These are phyloP conservation scores for Venturia asperata DNA, from an alignment of 2,329 filamentous ascomycete species.

Conservation along the genomic window DNA sequence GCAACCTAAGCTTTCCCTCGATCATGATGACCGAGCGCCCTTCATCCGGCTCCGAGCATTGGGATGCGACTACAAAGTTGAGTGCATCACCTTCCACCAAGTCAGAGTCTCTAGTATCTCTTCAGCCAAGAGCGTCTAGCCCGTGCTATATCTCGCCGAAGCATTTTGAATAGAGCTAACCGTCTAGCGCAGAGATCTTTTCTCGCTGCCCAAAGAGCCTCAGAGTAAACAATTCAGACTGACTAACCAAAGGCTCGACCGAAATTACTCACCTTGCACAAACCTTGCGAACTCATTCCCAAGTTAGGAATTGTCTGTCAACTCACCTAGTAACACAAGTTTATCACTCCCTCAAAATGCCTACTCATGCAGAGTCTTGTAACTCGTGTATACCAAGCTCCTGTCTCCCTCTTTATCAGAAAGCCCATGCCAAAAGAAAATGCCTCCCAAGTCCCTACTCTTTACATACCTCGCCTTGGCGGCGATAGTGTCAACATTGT, in stretches of 20 bases:
- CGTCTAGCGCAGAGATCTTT: background rate
- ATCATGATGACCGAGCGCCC: too few species aligned
- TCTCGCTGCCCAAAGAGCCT: background rate
- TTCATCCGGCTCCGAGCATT: too few species aligned
- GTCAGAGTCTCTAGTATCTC: too few species aligned
- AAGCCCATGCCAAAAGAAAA: conserved; percentile 79
- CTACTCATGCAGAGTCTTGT: conserved; percentile 42
- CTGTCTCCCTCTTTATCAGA: conserved; percentile 51
- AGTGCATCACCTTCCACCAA: too few species aligned
- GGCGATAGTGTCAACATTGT: conserved; percentile 68
- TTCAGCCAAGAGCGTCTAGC: too few species aligned
- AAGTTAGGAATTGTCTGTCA: background rate
- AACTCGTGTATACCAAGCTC: conserved; percentile 56
- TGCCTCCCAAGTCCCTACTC: conserved; percentile 61
- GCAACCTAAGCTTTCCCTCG: too few species aligned
- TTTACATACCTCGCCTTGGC: conserved; percentile 69
- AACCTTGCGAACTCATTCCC: background rate
- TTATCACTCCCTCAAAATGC: background rate
- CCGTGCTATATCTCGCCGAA: background rate
- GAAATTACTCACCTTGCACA: background rate
- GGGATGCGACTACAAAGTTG: too few species aligned
- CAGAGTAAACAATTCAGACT: background rate
- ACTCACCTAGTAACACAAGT: background rate
- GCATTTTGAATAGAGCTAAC: background rate
- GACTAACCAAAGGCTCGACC: background rate